Evolutionary conservation across 345 rosid genomes (phyloP).

Genomic region (Gossypioides kirkii): DNA sequence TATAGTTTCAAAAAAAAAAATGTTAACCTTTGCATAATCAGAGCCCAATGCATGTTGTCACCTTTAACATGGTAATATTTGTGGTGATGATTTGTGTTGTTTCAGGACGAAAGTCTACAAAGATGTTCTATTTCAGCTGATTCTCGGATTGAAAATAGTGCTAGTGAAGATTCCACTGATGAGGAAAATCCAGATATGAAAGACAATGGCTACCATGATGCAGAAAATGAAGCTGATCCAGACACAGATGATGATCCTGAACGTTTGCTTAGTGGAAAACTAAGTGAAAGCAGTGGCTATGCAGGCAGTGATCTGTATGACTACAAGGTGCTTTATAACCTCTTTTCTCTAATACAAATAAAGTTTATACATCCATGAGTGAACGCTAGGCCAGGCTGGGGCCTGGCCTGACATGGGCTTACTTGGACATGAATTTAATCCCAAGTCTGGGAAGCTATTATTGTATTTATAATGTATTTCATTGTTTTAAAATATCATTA

Average conservation of each 20-base stretch:
- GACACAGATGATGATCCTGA: conserved; percentile 78
- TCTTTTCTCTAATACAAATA: conserved; percentile 7
- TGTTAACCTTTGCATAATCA: neutral
- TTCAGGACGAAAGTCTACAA: conserved; percentile 90
- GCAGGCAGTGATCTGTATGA: conserved; percentile 87
- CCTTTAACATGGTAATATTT: neutral
- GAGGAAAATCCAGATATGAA: conserved; percentile 72
- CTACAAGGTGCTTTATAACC: conserved; percentile 59
- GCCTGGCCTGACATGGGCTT: neutral
- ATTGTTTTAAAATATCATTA: neutral
- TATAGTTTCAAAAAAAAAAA: neutral
- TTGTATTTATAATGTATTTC: too few species aligned
- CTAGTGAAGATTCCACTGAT: conserved; percentile 84
- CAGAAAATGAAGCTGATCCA: conserved; percentile 80
- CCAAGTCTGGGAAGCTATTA: neutral
- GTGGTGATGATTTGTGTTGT: conserved; percentile 16
- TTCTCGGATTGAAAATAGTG: conserved; percentile 84
- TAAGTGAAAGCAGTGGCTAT: conserved; percentile 87
- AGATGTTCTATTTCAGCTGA: conserved; percentile 94
- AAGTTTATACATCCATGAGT: neutral
- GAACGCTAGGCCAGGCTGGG: neutral
- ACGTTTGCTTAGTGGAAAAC: conserved; percentile 72
- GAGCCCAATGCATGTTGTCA: conserved; percentile 1
- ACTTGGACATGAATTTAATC: too few species aligned
- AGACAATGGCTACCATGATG: conserved; percentile 75